phyloP scores from a whole-genome alignment of 768 basidiomycete genomes.

The Lactarius evosmus region DNA sequence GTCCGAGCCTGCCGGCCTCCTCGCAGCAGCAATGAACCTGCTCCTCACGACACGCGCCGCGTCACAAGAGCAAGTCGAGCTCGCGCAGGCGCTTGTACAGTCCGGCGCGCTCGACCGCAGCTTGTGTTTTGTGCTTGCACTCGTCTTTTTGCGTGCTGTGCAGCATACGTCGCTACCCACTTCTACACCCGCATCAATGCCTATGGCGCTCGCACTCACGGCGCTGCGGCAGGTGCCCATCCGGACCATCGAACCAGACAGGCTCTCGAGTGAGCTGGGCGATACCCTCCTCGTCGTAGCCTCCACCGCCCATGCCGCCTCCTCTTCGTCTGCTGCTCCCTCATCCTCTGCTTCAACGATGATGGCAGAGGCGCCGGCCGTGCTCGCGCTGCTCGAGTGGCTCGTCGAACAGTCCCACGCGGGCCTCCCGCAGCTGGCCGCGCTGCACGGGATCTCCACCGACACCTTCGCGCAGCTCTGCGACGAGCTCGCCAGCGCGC shows the following conservation, averaged over 20 bases:
- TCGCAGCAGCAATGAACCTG: conserved; percentile 43
- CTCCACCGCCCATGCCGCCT: not conserved
- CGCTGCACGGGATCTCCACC: conserved; percentile 47
- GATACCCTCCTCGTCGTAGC: conserved; percentile 36
- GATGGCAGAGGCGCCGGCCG: conserved; percentile 35
- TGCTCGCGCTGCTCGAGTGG: conserved; percentile 54
- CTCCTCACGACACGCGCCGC: conserved; percentile 49
- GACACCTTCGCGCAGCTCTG: conserved; percentile 49
- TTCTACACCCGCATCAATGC: conserved; percentile 10
- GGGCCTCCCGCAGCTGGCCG: conserved; percentile 42
- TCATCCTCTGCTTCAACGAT: conserved; percentile 36
- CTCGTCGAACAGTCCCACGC: conserved; percentile 39
- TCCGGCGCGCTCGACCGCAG: conserved; percentile 32
- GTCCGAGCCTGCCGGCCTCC: conserved; percentile 41
- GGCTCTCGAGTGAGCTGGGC: conserved; percentile 38
- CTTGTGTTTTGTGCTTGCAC: conserved; percentile 29
- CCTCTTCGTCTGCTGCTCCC: conserved; percentile 28
- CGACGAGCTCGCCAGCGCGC: conserved; percentile 37
- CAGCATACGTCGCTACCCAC: conserved; percentile 31
- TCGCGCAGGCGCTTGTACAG: conserved; percentile 37
- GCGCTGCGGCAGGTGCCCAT: conserved; percentile 22
- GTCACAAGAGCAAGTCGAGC: conserved; percentile 43
- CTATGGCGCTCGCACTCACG: conserved; percentile 15
- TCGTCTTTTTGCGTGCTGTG: conserved; percentile 32
- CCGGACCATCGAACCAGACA: conserved; percentile 24